Base-by-base conservation (phyloP, 345 rosid species). In the Microcos paniculata region DNA sequence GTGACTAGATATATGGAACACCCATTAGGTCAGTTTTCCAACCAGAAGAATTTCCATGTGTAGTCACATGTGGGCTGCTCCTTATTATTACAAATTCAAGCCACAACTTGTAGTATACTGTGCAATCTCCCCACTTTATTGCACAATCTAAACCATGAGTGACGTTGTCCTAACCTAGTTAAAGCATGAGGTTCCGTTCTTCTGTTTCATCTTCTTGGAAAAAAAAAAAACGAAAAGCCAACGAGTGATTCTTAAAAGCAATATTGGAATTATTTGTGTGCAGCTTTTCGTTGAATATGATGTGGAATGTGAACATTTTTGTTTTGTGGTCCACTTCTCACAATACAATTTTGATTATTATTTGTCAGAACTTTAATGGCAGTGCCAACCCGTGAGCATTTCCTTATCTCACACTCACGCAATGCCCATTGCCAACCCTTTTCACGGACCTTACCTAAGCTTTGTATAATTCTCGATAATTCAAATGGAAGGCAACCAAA, bases 351-450 rank as follows among this genome's bases (percentile, higher is more conserved):
- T 14, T 14, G 18, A 26, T 28, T 14, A n/a, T 4, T 6, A 0
- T 45, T 31, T 49, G 45, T 70, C 59, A n/a, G 30, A 48, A 24
- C 18, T 49, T n/a, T 10, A 70, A 31, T 18, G 59, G 19, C n/a
- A 33, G n/a, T 64, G 33, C 62, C 62, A 21, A 23, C 16, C 74
- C 74, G 74, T 52, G 74, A 70, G 11, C 62, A 33, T 67, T 26
- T 45, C 71, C 71, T 46, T 67, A 43, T 16, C 14, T 16, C 38
- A n/a, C 30, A 10, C 10, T 24, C 55, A 26, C 1, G n/a, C 38
- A 16, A 15, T 33, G 40, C 38, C 64, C 64, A 70, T 35, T 35
- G 4, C 6, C 40, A 4, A 7, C 4, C 73, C 59, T 30, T 30
- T 7, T 70, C 73, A 70, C 62, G 43, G 72, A 42, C 58, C 8